Conservation (phyloP, 2,329 filamentous ascomycete genomes). For the Madurella fahalii region DNA sequence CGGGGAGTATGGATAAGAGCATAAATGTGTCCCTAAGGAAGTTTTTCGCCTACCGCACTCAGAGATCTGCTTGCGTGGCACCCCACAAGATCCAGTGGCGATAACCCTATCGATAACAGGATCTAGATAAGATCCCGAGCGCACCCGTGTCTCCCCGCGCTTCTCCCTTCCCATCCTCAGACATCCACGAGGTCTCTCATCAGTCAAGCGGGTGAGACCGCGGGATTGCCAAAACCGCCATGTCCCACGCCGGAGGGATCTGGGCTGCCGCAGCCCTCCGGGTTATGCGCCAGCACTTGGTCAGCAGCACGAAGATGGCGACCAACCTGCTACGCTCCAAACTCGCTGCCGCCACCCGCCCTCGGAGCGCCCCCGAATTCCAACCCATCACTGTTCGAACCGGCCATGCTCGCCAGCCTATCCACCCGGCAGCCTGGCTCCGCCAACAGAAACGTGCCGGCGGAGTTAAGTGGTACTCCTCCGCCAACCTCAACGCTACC, state of each 20-base stretch:
- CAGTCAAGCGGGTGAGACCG: neutral
- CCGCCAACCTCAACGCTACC: conserved; percentile 40
- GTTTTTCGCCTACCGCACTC: no score
- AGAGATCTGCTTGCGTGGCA: neutral
- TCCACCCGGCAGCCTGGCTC: conserved; percentile 49
- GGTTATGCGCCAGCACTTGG: conserved; percentile 49
- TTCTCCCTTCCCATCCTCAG: conserved; percentile 8
- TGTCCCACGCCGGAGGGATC: conserved; percentile 55
- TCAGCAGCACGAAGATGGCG: conserved; percentile 39
- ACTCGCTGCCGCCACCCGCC: conserved; percentile 41
- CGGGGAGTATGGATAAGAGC: no score
- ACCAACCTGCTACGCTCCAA: conserved; percentile 49
- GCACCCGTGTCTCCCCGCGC: conserved; percentile 15
- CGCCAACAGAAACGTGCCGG: conserved; percentile 46
- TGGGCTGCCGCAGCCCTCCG: conserved; percentile 55
- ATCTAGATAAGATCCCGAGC: conserved; percentile 23
- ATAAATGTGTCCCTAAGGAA: no score
- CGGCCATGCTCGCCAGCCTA: conserved; percentile 43
- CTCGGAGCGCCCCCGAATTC: conserved; percentile 41
- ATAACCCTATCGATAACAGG: conserved; percentile 22
- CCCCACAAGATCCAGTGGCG: conserved; percentile 7
- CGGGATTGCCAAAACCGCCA: conserved; percentile 32
- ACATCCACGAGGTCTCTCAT: conserved; percentile 7
- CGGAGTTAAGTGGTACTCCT: conserved; percentile 47
- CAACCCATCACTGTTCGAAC: conserved; percentile 44